These are phyloP conservation scores for Gardenia jasminoides DNA, from an alignment of 257 asterid species.

Conservation along the genomic window DNA sequence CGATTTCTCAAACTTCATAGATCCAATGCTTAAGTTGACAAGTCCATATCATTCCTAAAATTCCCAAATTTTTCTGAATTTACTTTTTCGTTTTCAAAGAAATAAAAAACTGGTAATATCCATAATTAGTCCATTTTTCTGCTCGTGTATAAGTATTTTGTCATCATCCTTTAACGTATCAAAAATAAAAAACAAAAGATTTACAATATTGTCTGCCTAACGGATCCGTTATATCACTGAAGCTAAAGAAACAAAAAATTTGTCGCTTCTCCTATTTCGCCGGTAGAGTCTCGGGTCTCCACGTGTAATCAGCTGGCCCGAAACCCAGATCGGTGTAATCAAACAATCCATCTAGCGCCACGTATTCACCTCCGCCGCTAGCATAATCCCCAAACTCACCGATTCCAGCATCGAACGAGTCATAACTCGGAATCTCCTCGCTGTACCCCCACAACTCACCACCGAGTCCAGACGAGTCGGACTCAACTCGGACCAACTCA, in stretches of 20 bases:
- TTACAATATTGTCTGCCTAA: conserved; percentile 15
- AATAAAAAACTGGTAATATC: background rate
- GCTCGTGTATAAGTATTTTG: background rate
- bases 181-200: background rate
- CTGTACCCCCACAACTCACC: conserved; percentile 46
- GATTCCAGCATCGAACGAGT: conserved; percentile 50
- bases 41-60: background rate
- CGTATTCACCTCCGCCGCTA: conserved; percentile 45
- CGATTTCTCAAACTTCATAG: background rate
- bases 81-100: background rate
- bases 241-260: background rate
- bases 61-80: background rate
- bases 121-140: conserved; percentile 6
- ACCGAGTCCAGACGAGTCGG: conserved; percentile 45
- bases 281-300: conserved; percentile 62
- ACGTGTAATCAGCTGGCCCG: conserved; percentile 47
- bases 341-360: conserved; percentile 64
- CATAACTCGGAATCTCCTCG: conserved; percentile 41
- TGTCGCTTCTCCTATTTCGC: conserved; percentile 39
- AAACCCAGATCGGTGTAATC: conserved; percentile 64
- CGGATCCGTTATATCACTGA: background rate
- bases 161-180: background rate
- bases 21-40: too few species aligned
- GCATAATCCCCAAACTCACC: conserved; percentile 24
- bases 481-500: conserved; percentile 42